Evolutionary conservation across 208 protist genomes (phyloP).

Genomic region (Acanthamoeba divionensis): DNA sequence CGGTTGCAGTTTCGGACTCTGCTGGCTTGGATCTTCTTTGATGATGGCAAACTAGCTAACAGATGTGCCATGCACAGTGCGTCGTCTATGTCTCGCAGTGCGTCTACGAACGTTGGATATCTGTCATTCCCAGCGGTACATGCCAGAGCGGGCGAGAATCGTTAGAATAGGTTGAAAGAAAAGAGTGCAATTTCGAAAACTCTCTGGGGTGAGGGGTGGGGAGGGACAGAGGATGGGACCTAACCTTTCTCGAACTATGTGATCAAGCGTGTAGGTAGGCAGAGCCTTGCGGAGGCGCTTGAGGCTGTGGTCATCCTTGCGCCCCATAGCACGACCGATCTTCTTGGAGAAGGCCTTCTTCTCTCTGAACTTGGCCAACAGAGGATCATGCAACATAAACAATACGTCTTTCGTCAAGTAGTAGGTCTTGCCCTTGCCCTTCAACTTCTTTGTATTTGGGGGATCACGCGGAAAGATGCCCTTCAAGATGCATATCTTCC

Average conservation of each 20-base stretch:
- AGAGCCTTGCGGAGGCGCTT: slow-evolving; percentile 76
- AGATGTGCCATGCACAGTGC: slow-evolving; percentile 93
- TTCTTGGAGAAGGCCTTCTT: slow-evolving; percentile 80
- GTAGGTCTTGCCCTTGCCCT: slow-evolving; percentile 93
- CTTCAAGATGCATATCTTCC: slow-evolving; percentile 96
- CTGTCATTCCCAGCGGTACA: slow-evolving; percentile 54
- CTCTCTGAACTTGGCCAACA: slow-evolving; percentile 94
- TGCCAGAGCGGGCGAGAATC: neutral
- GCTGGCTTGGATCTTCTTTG: slow-evolving; percentile 71
- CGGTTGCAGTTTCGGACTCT: slow-evolving; percentile 80
- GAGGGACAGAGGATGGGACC: neutral
- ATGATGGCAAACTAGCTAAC: slow-evolving; percentile 87
- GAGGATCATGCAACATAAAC: slow-evolving; percentile 94
- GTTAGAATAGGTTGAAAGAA: too few species aligned
- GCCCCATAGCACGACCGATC: slow-evolving; percentile 69
- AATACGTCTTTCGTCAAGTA: slow-evolving; percentile 97
- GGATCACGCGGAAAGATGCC: slow-evolving; percentile 97
- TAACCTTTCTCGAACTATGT: slow-evolving; percentile 90
- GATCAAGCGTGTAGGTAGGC: slow-evolving; percentile 90
- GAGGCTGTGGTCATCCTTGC: slow-evolving; percentile 13
- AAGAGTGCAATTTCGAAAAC: too few species aligned
- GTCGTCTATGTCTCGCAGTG: slow-evolving; percentile 95
- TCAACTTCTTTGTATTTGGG: slow-evolving; percentile 91
- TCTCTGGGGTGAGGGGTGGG: neutral
- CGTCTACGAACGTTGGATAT: slow-evolving; percentile 96